Evolutionary conservation across 495 filamentous ascomycete species (phyloP), one percentile per base, ranked within the genome.

Genomic region (Aspergillus homomorphus): DNA sequence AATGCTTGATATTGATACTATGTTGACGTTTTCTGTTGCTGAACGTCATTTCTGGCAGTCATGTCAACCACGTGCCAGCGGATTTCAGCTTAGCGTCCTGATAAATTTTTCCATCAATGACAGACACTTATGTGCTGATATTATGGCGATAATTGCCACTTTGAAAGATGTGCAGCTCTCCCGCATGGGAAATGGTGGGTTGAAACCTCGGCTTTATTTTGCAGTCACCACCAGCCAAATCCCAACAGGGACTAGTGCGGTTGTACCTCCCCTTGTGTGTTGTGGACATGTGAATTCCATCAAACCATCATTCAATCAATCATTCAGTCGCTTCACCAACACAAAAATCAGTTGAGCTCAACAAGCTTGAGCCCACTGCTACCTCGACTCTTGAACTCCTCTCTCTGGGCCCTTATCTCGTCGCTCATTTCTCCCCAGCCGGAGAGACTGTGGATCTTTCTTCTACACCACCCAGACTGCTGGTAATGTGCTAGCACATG

Each of bases 401-500:
- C 12, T 7, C 33, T 38, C 15, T 14, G 2, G 2, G 4, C 5
- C 33, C 15, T 38, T 14, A 10, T 10, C 33, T 14, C 33, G 33
- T 38, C 33, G 7, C 33, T 12, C 12, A 14, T 9, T 38, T 57
- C n/a, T n/a, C n/a, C n/a, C n/a, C n/a, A n/a, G n/a, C n/a, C n/a
- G n/a, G n/a, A n/a, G n/a, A n/a, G n/a, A n/a, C n/a, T n/a, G n/a
- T 28, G 42, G 4, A 49, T 51, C 16, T 57, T 48, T 3, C 18
- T 23, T 51, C 42, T 48, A 56, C 22, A 41, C 19, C 3, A 5
- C 4, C 1, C 14, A 19, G 14, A 15, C 28, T 2, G 33, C 33
- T 38, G 33, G 33, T 38, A 38, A 38, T 38, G 33, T 12, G 33
- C 33, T 38, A 38, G 33, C 33, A 38, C 33, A 54, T 59, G 57